Conservation (phyloP, 2,329 filamentous ascomycete species). For the Neurospora sp. region DNA sequence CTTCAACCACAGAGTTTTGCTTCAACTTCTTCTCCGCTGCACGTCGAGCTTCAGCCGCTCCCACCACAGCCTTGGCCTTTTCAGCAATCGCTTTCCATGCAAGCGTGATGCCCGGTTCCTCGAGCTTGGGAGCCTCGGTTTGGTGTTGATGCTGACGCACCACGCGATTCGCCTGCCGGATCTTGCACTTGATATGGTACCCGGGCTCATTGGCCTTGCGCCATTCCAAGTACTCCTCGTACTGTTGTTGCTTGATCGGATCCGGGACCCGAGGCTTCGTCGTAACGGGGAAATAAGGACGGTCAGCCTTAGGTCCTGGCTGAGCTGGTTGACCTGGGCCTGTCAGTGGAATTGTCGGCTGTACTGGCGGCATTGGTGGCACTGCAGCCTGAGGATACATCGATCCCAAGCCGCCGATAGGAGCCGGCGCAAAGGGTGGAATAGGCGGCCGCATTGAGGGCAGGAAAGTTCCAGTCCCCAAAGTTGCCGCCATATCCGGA, state of each 20-base stretch:
- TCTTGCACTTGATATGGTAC: conserved; percentile 36
- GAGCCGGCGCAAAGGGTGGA: neutral
- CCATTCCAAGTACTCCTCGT: conserved; percentile 39
- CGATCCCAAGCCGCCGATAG: neutral
- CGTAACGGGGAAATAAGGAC: conserved; percentile 18
- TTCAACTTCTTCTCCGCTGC: conserved; percentile 8
- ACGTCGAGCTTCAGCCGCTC: conserved; percentile 9
- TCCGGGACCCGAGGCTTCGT: conserved; percentile 32
- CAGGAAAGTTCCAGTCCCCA: neutral
- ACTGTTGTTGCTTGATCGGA: conserved; percentile 32
- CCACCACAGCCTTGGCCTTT: conserved; percentile 14
- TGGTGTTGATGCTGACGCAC: conserved; percentile 14
- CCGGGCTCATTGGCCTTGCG: conserved; percentile 38
- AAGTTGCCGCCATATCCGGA: neutral
- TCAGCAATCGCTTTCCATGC: conserved; percentile 14
- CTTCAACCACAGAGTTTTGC: conserved; percentile 9
- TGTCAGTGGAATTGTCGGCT: neutral
- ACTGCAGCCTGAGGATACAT: neutral
- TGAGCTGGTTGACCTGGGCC: neutral
- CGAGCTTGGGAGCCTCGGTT: neutral
- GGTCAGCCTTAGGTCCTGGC: conserved; percentile 17
- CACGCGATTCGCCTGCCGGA: conserved; percentile 28
- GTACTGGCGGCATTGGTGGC: neutral
- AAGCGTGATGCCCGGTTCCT: neutral
- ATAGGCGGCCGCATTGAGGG: neutral